Conservation (phyloP, 31 red algal genomes). For the Bonnemaisonia californica region DNA sequence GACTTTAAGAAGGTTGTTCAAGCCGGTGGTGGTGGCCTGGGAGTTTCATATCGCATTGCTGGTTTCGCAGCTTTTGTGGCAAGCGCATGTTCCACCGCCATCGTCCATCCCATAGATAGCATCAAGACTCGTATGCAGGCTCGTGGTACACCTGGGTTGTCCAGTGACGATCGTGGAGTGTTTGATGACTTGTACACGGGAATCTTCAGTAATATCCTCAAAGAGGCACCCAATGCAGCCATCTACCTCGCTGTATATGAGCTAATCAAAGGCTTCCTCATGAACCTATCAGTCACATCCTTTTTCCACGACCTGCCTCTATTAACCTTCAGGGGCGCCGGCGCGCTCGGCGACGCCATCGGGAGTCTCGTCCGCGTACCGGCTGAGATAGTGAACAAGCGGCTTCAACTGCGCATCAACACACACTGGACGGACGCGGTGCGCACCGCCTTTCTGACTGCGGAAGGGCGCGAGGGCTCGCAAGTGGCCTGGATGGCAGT, state of each 20-base stretch:
- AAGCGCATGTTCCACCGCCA: constrained; percentile 49
- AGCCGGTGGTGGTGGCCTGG: constrained; percentile 43
- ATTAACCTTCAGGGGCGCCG: constrained; percentile 57
- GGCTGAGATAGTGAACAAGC: constrained; percentile 82
- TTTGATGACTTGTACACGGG: constrained; percentile 60
- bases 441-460: constrained; percentile 47
- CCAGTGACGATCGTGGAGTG: neutral
- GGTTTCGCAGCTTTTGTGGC: constrained; percentile 76
- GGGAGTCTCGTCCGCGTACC: constrained; percentile 72
- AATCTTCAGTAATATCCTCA: constrained; percentile 62
- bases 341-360: constrained; percentile 74
- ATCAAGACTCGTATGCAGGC: constrained; percentile 72
- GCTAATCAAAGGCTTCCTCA: constrained; percentile 47
- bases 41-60: constrained; percentile 49
- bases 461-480: constrained; percentile 26
- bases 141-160: constrained; percentile 5
- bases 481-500: constrained; percentile 62
- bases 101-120: constrained; percentile 78
- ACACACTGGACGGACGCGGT: constrained; percentile 26
- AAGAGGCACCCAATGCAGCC: constrained; percentile 82
- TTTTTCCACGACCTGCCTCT: constrained; percentile 62
- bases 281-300: constrained; percentile 36
- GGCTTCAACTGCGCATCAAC: constrained; percentile 70
- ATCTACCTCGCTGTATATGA: constrained; percentile 80
- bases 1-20: constrained; percentile 49